Percentiles rank a stretch among this genome's conserved stretches.
phyloP scores from a whole-genome alignment of 768 basidiomycete genomes.

The Tricholoma matsutake region DNA sequence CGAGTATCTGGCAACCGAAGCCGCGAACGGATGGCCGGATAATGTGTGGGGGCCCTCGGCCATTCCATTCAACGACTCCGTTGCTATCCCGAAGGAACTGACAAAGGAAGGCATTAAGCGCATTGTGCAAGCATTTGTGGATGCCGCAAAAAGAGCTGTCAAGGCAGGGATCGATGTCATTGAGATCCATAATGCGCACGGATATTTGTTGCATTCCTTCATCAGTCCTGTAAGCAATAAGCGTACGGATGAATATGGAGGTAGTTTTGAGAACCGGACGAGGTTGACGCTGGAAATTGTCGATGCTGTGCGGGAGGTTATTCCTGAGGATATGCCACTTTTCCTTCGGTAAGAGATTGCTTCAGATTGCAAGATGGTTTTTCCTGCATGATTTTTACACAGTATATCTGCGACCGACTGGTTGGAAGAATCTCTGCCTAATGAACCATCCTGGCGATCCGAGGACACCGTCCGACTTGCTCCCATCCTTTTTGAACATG shows the following conservation, averaged over 20 bases:
- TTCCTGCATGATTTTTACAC: neutral
- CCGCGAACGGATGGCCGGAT: conserved; percentile 49
- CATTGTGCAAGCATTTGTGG: conserved; percentile 53
- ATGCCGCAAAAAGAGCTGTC: conserved; percentile 49
- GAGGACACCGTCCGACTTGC: conserved; percentile 68
- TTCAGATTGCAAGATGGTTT: conserved; percentile 3
- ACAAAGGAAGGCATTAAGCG: conserved; percentile 53
- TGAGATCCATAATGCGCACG: conserved; percentile 66
- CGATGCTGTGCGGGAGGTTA: conserved; percentile 57
- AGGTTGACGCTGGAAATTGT: conserved; percentile 62
- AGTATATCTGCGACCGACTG: conserved; percentile 75
- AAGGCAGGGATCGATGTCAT: conserved; percentile 58
- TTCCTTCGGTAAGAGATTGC: conserved; percentile 54
- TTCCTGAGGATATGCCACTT: conserved; percentile 62
- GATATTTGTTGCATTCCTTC: conserved; percentile 57
- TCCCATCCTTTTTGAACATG: conserved; percentile 54
- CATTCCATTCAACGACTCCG: conserved; percentile 40
- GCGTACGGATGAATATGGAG: conserved; percentile 68
- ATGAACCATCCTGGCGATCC: conserved; percentile 63
- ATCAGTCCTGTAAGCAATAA: conserved; percentile 58
- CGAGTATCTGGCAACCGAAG: conserved; percentile 31
- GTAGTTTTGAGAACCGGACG: conserved; percentile 66
- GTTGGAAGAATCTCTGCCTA: conserved; percentile 54
- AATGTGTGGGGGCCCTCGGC: conserved; percentile 57
- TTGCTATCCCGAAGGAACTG: conserved; percentile 54